Evolutionary conservation across 768 basidiomycete species (phyloP), one percentile per base, ranked within the genome.

Genomic region (Melanogaster broomeanus): DNA sequence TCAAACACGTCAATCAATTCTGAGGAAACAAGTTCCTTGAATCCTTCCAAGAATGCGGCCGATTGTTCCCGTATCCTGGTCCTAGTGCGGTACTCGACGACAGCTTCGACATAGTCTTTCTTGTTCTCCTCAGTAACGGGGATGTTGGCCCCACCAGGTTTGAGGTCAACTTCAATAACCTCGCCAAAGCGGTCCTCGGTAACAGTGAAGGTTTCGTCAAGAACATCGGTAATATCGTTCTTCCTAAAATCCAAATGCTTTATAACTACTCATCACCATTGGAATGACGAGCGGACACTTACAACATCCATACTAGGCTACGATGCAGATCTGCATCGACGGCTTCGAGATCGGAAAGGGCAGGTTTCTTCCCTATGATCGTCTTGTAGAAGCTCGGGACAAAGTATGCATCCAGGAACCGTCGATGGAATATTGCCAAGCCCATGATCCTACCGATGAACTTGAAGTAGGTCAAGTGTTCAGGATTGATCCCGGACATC

Each of bases 1-100:
- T 96, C 93, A 61, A 96, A 95, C 3, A 95, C 90, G 59, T 84
- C 84, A 66, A 96, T 78, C 45, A 95, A 77, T 59, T 93, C 90
- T 53, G 83, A 74, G 7, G 93, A 90, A 57, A 94, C 82, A 45
- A 94, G 77, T 61, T 95, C 93, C 58, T 85, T 77, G 50, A 95
- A 83, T 8, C 93, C 93, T 47, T 82, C 82, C 81, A 90, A 85
- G 73, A 96, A 90, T 3, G 93, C 84, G 46, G 84, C 78, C 60
- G 91, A 90, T 70, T 95, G 93, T 47, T 85, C 88, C 61, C 84
- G 82, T 52, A 94, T 85, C 42, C 93, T 84, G 54, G 79, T 82
- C 52, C 83, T 83, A 60, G 93, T 93, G 47, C 92, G 85, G 67
- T 94, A 93, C 44, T 84, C 80, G 25, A 94, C 90, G 39, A 94